These are phyloP conservation scores for Bipolaris sorokiniana DNA, from an alignment of 2,329 filamentous ascomycete species.

Conservation along the genomic window DNA sequence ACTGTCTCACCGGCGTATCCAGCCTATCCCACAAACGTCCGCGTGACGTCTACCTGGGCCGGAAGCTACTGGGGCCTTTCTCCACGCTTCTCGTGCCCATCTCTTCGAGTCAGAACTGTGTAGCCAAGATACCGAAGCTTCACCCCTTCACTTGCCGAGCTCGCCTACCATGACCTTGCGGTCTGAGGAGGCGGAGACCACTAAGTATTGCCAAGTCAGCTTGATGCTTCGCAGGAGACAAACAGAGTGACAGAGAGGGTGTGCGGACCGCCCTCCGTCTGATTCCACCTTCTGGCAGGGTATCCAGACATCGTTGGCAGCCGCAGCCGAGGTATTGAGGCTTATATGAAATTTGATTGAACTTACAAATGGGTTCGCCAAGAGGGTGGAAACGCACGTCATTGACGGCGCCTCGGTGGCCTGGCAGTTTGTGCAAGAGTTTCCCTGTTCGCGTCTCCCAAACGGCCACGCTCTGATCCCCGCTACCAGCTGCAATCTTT, in stretches of 20 bases:
- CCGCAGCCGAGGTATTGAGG: not conserved
- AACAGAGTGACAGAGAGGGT: conserved; percentile 1
- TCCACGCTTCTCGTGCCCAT: conserved; percentile 33
- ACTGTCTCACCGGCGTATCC: conserved; percentile 45
- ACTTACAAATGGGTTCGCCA: conserved; percentile 86
- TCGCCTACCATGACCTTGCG: conserved; percentile 84
- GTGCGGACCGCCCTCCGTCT: not conserved
- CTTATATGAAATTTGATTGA: not conserved
- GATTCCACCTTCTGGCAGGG: not conserved
- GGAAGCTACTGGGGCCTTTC: conserved; percentile 29
- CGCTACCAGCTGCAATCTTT: conserved; percentile 85
- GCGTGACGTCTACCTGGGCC: conserved; percentile 32
- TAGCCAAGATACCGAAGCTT: conserved; percentile 29
- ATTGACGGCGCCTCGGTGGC: conserved; percentile 94
- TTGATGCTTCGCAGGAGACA: conserved; percentile 12
- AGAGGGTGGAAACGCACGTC: conserved; percentile 88
- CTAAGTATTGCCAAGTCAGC: conserved; percentile 57
- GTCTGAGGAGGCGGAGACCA: conserved; percentile 90
- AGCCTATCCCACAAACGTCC: conserved; percentile 29
- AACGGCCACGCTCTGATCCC: conserved; percentile 87
- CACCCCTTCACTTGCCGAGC: conserved; percentile 64
- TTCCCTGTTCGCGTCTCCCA: conserved; percentile 92
- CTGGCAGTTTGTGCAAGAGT: conserved; percentile 90
- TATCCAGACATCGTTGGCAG: not conserved
- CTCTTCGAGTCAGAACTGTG: conserved; percentile 26